These are phyloP conservation scores for Cercospora beticola DNA, from an alignment of 2,329 filamentous ascomycete species.

Conservation along the genomic window DNA sequence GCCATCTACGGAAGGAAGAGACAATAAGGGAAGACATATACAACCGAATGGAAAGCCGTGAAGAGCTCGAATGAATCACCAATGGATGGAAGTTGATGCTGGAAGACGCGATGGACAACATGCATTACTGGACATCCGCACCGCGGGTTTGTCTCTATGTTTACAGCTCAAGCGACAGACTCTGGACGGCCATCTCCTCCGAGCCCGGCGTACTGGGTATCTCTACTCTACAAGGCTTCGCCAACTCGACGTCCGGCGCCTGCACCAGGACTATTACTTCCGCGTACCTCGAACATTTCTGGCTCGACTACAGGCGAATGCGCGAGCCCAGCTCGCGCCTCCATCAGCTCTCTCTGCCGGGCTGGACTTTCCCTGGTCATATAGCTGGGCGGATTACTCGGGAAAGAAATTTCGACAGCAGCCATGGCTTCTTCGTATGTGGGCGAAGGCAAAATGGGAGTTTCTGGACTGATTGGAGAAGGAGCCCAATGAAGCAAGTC, in stretches of 20 bases:
- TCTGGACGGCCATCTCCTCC: not conserved
- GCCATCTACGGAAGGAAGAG: conserved; percentile 20
- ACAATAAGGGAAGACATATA: conserved; percentile 17
- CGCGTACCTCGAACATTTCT: conserved; percentile 33
- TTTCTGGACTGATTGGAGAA: conserved; percentile 27
- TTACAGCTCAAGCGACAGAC: conserved; percentile 1
- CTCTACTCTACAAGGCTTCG: conserved; percentile 18
- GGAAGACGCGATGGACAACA: not conserved
- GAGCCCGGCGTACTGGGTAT: not conserved
- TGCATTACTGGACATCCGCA: conserved; percentile 7
- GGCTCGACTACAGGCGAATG: conserved; percentile 24
- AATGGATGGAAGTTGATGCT: not conserved
- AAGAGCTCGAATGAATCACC: not conserved
- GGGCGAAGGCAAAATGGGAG: conserved; percentile 32
- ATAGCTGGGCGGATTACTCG: conserved; percentile 32
- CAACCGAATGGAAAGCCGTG: not conserved
- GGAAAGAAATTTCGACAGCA: conserved; percentile 15
- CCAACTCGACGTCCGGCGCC: conserved; percentile 15
- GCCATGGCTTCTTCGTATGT: conserved; percentile 36
- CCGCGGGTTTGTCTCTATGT: not conserved
- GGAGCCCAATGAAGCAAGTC: conserved; percentile 71
- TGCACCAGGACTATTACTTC: conserved; percentile 11
- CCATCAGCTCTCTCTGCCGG: conserved; percentile 26
- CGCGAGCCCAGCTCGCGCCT: conserved; percentile 27
- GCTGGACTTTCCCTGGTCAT: conserved; percentile 31